Percentiles rank a stretch among this genome's conserved stretches.
Evolutionary conservation across 2,329 filamentous ascomycete species (phyloP).

Genomic region (Fusarium sublunatum): DNA sequence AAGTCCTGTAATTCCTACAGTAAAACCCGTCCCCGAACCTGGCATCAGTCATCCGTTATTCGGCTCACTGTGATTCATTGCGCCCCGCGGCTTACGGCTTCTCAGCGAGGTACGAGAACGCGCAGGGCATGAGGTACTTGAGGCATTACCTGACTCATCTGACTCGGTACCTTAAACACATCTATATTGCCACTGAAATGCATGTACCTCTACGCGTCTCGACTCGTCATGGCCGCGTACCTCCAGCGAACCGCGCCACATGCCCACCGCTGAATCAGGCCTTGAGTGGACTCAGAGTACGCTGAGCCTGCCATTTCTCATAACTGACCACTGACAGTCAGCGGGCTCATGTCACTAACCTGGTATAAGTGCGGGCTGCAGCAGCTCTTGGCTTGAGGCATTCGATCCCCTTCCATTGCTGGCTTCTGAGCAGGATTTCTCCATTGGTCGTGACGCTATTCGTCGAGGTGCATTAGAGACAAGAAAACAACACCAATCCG

Average conservation of each 20-base stretch:
- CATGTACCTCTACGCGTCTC: slow-evolving; percentile 30
- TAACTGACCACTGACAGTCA: slow-evolving; percentile 32
- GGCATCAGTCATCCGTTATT: slow-evolving; percentile 15
- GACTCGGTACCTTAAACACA: slow-evolving; percentile 25
- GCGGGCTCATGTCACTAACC: slow-evolving; percentile 34
- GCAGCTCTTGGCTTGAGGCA: slow-evolving; percentile 27
- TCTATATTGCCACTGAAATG: slow-evolving; percentile 15
- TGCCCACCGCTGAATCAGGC: slow-evolving; percentile 31
- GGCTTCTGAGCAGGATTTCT: slow-evolving; percentile 27
- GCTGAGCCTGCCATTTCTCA: slow-evolving; percentile 25
- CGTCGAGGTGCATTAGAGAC: slow-evolving; percentile 17
- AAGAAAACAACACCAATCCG: slow-evolving; percentile 17
- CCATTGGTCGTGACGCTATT: slow-evolving; percentile 35
- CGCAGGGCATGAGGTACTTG: slow-evolving; percentile 29
- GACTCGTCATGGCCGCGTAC: slow-evolving; percentile 42
- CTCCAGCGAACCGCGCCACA: slow-evolving; percentile 37
- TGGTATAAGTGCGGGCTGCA: slow-evolving; percentile 36
- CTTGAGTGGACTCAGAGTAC: slow-evolving; percentile 11
- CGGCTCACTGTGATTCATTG: slow-evolving; percentile 28
- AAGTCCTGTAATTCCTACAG: slow-evolving; percentile 6
- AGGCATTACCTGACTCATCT: slow-evolving; percentile 36
- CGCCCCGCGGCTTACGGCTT: slow-evolving; percentile 22
- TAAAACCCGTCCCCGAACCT: slow-evolving; percentile 22
- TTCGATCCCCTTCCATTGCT: slow-evolving; percentile 45
- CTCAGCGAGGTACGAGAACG: slow-evolving; percentile 14